Conservation (phyloP, 2,329 filamentous ascomycete genomes). For the Plenodomus lindquistii region DNA sequence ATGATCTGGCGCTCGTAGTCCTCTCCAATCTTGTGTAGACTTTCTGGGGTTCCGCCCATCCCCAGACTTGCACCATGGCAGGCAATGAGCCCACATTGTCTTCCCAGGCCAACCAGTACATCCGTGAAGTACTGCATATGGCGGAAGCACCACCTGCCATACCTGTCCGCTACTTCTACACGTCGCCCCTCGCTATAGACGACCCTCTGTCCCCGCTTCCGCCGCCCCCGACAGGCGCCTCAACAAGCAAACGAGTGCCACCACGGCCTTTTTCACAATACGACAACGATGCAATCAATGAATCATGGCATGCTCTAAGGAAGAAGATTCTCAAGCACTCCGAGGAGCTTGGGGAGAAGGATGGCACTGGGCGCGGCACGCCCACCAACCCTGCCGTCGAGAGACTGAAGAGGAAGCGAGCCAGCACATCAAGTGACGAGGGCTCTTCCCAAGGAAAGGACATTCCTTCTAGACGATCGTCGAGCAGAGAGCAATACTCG, state of each 20-base stretch:
- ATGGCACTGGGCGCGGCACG: constrained; percentile 20
- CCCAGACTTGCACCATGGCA: constrained; percentile 15
- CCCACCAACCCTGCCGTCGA: constrained; percentile 39
- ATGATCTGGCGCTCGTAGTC: constrained; percentile 9
- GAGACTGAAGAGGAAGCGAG: constrained; percentile 41
- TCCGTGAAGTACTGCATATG: constrained; percentile 49
- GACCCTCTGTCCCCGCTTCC: constrained; percentile 77
- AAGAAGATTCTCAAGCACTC: constrained; percentile 53
- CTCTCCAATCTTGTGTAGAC: constrained; percentile 4
- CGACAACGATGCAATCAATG: constrained; percentile 80
- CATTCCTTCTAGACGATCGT: constrained; percentile 28
- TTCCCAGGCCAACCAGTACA: constrained; percentile 48
- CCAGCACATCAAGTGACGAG: constrained; percentile 31
- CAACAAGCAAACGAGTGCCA: constrained; percentile 58
- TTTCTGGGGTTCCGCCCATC: constrained; percentile 5
- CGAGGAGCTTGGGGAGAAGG: constrained; percentile 45
- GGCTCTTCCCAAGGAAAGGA: constrained; percentile 28
- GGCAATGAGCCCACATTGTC: constrained; percentile 27
- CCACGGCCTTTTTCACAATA: constrained; percentile 77
- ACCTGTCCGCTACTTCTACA: constrained; percentile 72
- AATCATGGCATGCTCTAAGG: constrained; percentile 70
- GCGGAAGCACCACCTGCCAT: constrained; percentile 40
- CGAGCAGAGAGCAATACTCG: constrained; percentile 31
- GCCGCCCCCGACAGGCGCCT: constrained; percentile 54
- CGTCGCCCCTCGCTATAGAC: constrained; percentile 79